phyloP scores from a whole-genome alignment of 2,329 filamentous ascomycete species.

The Ilyonectria destructans region DNA sequence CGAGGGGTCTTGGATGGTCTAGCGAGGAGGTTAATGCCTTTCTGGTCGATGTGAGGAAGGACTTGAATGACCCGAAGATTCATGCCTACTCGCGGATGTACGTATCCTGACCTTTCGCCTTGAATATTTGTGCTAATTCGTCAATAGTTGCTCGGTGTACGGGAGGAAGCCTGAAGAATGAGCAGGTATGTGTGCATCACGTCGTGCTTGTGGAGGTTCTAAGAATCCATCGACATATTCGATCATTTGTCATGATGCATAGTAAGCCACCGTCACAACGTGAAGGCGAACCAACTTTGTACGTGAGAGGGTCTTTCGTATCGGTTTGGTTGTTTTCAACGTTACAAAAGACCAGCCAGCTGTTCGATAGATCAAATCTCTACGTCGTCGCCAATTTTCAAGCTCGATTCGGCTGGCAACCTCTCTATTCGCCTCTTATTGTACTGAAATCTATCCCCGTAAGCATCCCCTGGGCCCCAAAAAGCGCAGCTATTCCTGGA shows the following conservation, averaged over 20 bases:
- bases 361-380: too few relatives aligned
- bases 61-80: conserved; percentile 22
- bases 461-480: neutral
- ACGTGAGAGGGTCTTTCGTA: too few relatives aligned
- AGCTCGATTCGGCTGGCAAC: too few relatives aligned
- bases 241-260: too few relatives aligned
- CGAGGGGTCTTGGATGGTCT: conserved; percentile 32
- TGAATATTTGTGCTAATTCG: neutral
- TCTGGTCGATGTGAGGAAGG: conserved; percentile 31
- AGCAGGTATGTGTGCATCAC: neutral
- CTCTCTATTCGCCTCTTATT: neutral
- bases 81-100: conserved; percentile 41
- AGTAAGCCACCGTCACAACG: too few relatives aligned
- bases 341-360: too few relatives aligned
- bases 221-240: too few relatives aligned
- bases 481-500: neutral
- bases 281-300: too few relatives aligned
- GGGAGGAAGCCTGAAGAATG: neutral
- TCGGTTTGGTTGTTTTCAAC: too few relatives aligned
- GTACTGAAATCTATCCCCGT: neutral
- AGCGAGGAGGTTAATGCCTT: conserved; percentile 27
- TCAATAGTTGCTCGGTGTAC: neutral
- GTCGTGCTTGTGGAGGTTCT: too few relatives aligned
- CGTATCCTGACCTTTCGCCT: neutral
- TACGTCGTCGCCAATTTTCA: too few relatives aligned